Base-by-base conservation (phyloP, 768 basidiomycete species). In the Dioszegia crocea region DNA sequence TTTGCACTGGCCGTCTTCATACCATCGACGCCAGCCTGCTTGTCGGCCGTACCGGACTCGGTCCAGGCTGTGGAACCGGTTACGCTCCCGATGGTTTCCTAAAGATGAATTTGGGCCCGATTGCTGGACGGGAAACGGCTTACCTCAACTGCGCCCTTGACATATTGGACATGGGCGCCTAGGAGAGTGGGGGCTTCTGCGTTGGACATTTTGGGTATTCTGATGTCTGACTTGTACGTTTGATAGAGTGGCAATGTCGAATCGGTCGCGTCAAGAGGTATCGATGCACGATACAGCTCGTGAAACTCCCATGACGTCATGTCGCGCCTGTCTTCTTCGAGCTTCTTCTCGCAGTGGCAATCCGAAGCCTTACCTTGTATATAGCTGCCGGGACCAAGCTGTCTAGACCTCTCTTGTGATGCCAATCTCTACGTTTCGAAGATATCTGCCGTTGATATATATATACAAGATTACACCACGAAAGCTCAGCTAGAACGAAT, bases 1-100 rank as follows among this genome's bases (percentile, higher is more conserved):
- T 59, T 59, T 1, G 57, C 57, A 21, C 57, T 59, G 5, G 57
- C 57, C 29, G 57, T 26, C 41, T 59, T 59, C 57, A 59, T 59
- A 17, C 48, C 50, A 27, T 59, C 57, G 5, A 51, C 30, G 3
- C 48, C 57, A 29, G 57, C 57, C 19, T 40, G 3, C 38, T 59
- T 59, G 57, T 59, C 57, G 9, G 57, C 38, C 3, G 29, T 19
- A 16, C 57, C 57, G 19, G 57, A 59, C 21, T 59, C 39, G 17
- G 48, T 6, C 57, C 57, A 59, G 3, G 57, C 57, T 10, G 47
- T 2, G 8, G 57, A 51, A 4, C 57, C 57, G 30, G 57, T 59
- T 4, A 59, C 29, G 30, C 21, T 51, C 30, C 57, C 57, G 47
- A 59, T 59, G 2, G 57, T 52, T 52, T 59, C 57, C 57, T 59